phyloP scores from a whole-genome alignment of 768 basidiomycete genomes.

The Holtermanniella nyarrowii region DNA sequence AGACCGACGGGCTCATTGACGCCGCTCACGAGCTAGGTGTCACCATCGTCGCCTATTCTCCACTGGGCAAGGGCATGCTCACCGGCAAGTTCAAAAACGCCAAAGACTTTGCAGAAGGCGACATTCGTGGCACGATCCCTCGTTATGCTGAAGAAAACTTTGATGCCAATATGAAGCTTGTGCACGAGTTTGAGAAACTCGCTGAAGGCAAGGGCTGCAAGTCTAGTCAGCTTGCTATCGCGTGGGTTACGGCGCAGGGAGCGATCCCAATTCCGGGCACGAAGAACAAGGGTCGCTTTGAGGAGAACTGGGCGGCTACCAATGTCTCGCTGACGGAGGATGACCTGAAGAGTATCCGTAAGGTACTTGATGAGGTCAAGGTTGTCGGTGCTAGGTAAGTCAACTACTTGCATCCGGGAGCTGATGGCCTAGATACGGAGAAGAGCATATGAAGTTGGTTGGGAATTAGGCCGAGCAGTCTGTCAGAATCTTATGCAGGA shows the following conservation, averaged over 20 bases:
- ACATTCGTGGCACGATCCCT: conserved; percentile 34
- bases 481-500: no score
- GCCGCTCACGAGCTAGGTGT: conserved; percentile 45
- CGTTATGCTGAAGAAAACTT: conserved; percentile 40
- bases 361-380: conserved; percentile 27
- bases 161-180: conserved; percentile 39
- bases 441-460: no score
- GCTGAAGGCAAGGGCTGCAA: conserved; percentile 39
- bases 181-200: conserved; percentile 38
- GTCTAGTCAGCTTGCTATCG: conserved; percentile 40
- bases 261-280: conserved; percentile 38
- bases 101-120: conserved; percentile 27
- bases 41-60: conserved; percentile 44
- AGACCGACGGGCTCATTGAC: conserved; percentile 32
- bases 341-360: conserved; percentile 32
- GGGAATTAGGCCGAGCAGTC: no score
- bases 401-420: no score
- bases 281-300: conserved; percentile 19
- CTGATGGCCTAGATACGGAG: no score
- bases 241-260: conserved; percentile 39
- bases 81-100: conserved; percentile 27
- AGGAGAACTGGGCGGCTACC: conserved; percentile 32
- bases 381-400: no score
- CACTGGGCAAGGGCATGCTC: conserved; percentile 43
- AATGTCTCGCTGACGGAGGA: conserved; percentile 25